Base-by-base conservation (phyloP, 305 asterid genomes). In the Rubia tinctorum region DNA sequence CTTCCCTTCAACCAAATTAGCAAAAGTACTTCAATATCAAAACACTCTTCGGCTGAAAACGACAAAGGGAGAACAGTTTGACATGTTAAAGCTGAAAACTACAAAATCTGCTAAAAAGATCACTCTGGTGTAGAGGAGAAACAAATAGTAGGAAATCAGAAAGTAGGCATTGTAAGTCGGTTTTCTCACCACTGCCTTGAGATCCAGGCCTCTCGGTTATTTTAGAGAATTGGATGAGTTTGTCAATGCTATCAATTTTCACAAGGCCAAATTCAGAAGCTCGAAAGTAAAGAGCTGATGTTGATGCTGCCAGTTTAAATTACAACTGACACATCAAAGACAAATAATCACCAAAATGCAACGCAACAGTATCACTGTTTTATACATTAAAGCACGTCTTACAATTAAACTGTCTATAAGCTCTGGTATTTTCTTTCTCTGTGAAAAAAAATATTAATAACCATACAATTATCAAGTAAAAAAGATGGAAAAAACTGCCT, bases 231-330 rank as follows among this genome's bases (percentile, higher is more conserved):
- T 88, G 96, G 47, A 84, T 80, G 68, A 95, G 86, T 73, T 76
- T 83, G 45, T 98, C 99, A 73, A 90, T 81, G 82, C 91, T 89
- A 82, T 95, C 96, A 47, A 90, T 80, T 85, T 91, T 95, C 79
- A 95, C 93, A 79, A 95, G 80, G 61, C 99, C 99, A 78, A 84
- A 91, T 18, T 88, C 34, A 30, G n/a, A 88, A n/a, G 98, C 97
- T 76, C 99, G 98, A 73, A 96, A 92, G 91, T 79, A 69, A 78
- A 73, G 43, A 27, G 30, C 30, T 27, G 30, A 27, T 27, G 30
- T 27, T 27, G 30, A 27, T 27, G 2, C 30, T 27, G 1, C 30
- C 30, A 27, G 30, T 27, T 27, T 27, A 27, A 27, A 27, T 27
- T 27, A 27, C 30, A 27, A 27, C 1, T 27, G 30, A 27, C 30